Evolutionary conservation across 2,329 filamentous ascomycete species (phyloP), one percentile per base, ranked within the genome.

Genomic region (Ophiostoma tasmaniense): DNA sequence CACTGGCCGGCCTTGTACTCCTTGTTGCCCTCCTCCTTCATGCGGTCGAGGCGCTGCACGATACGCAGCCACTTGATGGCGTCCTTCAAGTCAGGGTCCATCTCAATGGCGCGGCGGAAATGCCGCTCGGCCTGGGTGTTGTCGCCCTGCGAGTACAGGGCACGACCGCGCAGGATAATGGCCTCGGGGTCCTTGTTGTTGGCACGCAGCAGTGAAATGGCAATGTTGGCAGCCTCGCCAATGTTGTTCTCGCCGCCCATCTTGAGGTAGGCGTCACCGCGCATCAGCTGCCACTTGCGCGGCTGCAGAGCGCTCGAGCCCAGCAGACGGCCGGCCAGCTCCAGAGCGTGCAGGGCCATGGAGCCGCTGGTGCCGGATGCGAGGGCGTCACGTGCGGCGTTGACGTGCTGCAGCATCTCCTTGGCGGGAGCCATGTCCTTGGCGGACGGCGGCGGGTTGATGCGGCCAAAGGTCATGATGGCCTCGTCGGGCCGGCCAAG

Each of bases 101-200:
- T 92, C 77, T 85, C 90, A 69, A 97, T 81, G 25, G 94, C 95
- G 81, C 95, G 91, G 73, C 92, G 88, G 81, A 98, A 95, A 78
- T 96, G 91, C 76, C 94, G 91, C 61, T 97, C 85, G 1, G 95
- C 94, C 83, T 97, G 96, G 2, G 96, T 91, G 75, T 97, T 97
- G 74, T 99, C 95, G 37, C 95, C 95, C 77, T 95, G 91, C 3
- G 89, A 89, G 75, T 98, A 98, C 66, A 97, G 84, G 20, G 92
- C 90, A 72, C 93, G 88, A 30, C 94, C 95, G 65, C 94, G 88
- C 67, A 99, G 86, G 6, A 97, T 91, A 72, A 99, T 82, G 1
- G 94, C 95, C 80, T 99, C 95, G 1, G 95, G 93, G 76, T 99
- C 95, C 77, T 94, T 90, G 77, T 84, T 92, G 81, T 98, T 98